Base-by-base conservation (phyloP, 306 rosid genomes). In the Acacia confusa region DNA sequence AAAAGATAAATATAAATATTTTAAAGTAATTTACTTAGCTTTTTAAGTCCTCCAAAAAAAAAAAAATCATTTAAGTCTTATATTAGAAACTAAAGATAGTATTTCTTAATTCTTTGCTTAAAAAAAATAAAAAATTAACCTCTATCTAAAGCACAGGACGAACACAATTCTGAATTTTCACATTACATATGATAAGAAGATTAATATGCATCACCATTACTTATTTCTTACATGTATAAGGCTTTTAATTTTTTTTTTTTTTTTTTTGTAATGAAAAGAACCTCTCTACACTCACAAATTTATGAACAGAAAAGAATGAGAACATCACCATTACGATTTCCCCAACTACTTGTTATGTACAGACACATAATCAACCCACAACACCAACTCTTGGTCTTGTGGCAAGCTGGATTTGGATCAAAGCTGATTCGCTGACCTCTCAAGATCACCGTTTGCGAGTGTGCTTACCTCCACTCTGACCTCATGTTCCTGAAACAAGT, bases 261-360 rank as follows among this genome's bases (percentile, higher is more conserved):
- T 32, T 34, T 32, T 5, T 34, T 53, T 76, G 70, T 57, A 50
- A 71, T 50, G 74, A 77, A 64, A 67, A 25, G 52, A 64, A 80
- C 75, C 88, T 87, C 84, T 90, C 84, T 90, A 88, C 85, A 87
- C 86, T 74, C 82, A 76, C 79, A 72, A 85, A 72, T 86, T 84
- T 93, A 92, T 93, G 81, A 86, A 90, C 97, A 93, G 80, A 80
- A 91, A 95, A 87, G 95, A 95, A 93, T 95, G 88, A 88, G 28
- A 57, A 57, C 27, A 57, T 57, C 70, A 63, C 9, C 89, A 86
- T 82, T 81, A 86, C 86, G 84, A 74, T 47, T 77, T 85, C 48
- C 65, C 65, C 79, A 74, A 74, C 88, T 74, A 84, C 34, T 14
- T 75, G 70, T 3, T 50, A 16, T 90, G 89, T 92, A 74, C 94